phyloP scores from a whole-genome alignment of 2,329 filamentous ascomycete species.

The Colletotrichum shisoi region DNA sequence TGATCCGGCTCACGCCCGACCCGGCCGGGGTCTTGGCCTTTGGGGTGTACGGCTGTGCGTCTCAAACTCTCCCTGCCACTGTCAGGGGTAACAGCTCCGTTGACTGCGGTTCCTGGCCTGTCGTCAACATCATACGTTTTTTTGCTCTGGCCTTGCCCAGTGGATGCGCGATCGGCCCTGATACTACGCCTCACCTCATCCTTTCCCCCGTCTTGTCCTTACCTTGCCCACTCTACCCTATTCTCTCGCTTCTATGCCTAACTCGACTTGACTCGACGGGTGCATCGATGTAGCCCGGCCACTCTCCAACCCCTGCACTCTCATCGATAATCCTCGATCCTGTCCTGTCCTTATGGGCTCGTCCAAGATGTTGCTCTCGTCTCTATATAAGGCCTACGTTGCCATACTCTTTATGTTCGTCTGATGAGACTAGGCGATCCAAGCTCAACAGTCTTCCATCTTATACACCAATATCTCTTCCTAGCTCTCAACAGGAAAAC shows the following conservation, averaged over 20 bases:
- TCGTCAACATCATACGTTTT: slow-evolving; percentile 39
- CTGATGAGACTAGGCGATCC: slow-evolving; percentile 30
- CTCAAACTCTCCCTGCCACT: slow-evolving; percentile 32
- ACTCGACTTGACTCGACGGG: slow-evolving; percentile 9
- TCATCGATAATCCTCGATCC: slow-evolving; percentile 24
- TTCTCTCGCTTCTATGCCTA: neutral
- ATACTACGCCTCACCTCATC: slow-evolving; percentile 33
- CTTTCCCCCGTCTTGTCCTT: slow-evolving; percentile 6
- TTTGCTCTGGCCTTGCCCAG: slow-evolving; percentile 28
- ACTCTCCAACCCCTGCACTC: slow-evolving; percentile 7
- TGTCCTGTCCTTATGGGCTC: slow-evolving; percentile 4
- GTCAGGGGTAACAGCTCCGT: slow-evolving; percentile 37
- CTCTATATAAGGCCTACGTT: slow-evolving; percentile 33
- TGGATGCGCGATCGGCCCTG: slow-evolving; percentile 36
- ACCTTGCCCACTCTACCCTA: slow-evolving; percentile 6
- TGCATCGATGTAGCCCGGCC: slow-evolving; percentile 21
- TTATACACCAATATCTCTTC: slow-evolving; percentile 21
- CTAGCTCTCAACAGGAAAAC: slow-evolving; percentile 9
- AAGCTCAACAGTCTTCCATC: slow-evolving; percentile 28
- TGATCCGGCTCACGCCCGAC: slow-evolving; percentile 28
- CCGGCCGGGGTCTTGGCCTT: slow-evolving; percentile 29
- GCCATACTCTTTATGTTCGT: slow-evolving; percentile 15
- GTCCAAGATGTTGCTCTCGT: slow-evolving; percentile 25
- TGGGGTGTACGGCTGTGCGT: slow-evolving; percentile 6
- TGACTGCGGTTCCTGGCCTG: slow-evolving; percentile 36